Evolutionary conservation across 192 early-diverging fungal species (phyloP), one percentile per base, ranked within the genome.

Genomic region (Coemansia aciculifera): DNA sequence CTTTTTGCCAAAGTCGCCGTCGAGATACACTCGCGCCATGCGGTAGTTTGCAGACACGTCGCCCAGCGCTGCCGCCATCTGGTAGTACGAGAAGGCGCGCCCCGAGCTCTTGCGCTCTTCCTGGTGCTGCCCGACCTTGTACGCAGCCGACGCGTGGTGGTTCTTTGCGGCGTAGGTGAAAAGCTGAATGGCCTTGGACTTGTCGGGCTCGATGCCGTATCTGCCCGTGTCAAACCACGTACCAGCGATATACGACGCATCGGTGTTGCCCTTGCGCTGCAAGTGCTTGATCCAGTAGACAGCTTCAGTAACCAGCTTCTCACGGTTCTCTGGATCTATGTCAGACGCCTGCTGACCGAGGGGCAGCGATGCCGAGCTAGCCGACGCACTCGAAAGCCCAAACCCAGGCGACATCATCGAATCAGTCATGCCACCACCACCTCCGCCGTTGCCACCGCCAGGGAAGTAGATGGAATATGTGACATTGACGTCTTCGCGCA

Each of bases 171-270:
- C 83, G 6, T 84, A 84, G 32, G 82, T 79, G 61, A 84, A 92
- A 57, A 80, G 87, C 67, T 84, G 84, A 15, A 89, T 64, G 1
- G 93, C 90, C 77, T 93, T 94, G 43, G 85, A 79, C 27, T 68
- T 61, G 69, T 90, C 91, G 59, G 77, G 65, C 32, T 86, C 75
- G 23, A 84, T 79, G 1, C 75, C 78, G 63, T 88, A 91, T 59
- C 73, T 71, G n/a, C 89, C 89, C 31, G 84, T 65, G 46, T 88
- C 85, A 66, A 90, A 88, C 90, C 89, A 92, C 12, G 79, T 81
- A 29, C 89, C 93, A 49, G 88, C 87, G 40, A 93, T 90, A 68
- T 86, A 93, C 61, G 87, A 85, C 3, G 93, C 91, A 70, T 92
- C 91, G 1, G 90, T 73, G 67, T 88, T 81, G 29, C 90, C 87